Conservation (phyloP, 495 filamentous ascomycete species). For the Monascus purpureus region DNA sequence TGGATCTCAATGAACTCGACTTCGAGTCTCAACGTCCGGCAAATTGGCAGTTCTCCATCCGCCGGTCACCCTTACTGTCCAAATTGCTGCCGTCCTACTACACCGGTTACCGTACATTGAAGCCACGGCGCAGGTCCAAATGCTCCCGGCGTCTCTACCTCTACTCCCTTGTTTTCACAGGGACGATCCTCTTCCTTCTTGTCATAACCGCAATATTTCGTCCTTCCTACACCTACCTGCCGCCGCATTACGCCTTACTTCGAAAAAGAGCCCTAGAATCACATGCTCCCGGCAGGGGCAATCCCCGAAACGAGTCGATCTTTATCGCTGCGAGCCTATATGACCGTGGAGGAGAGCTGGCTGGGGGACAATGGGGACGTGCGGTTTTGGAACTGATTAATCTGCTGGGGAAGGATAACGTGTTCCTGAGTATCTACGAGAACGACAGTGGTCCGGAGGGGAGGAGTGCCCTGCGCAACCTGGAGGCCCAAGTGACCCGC, state of each 20-base stretch:
- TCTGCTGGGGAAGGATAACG: slow-evolving; percentile 36
- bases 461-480: slow-evolving; percentile 24
- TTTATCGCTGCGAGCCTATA: slow-evolving; percentile 68
- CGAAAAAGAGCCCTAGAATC: slow-evolving; percentile 19
- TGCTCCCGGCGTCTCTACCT: slow-evolving; percentile 45
- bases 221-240: slow-evolving; percentile 46
- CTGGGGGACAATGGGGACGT: slow-evolving; percentile 52
- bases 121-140: slow-evolving; percentile 15
- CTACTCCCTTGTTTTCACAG: slow-evolving; percentile 45
- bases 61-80: slow-evolving; percentile 13
- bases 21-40: slow-evolving; percentile 31
- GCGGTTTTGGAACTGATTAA: slow-evolving; percentile 49
- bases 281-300: slow-evolving; percentile 40
- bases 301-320: slow-evolving; percentile 49
- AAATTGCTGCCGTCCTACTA: slow-evolving; percentile 15
- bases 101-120: slow-evolving; percentile 21
- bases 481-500: slow-evolving; percentile 31
- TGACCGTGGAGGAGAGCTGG: slow-evolving; percentile 43
- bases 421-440: slow-evolving; percentile 48
- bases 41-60: slow-evolving; percentile 11
- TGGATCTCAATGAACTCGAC: slow-evolving; percentile 35
- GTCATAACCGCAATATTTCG: slow-evolving; percentile 36
- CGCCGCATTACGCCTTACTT: slow-evolving; percentile 34
- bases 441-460: slow-evolving; percentile 48
- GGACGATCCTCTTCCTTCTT: slow-evolving; percentile 48